phyloP scores from a whole-genome alignment of 108 stramenopile genomes.

The Pseudonitzschia multistriata region DNA sequence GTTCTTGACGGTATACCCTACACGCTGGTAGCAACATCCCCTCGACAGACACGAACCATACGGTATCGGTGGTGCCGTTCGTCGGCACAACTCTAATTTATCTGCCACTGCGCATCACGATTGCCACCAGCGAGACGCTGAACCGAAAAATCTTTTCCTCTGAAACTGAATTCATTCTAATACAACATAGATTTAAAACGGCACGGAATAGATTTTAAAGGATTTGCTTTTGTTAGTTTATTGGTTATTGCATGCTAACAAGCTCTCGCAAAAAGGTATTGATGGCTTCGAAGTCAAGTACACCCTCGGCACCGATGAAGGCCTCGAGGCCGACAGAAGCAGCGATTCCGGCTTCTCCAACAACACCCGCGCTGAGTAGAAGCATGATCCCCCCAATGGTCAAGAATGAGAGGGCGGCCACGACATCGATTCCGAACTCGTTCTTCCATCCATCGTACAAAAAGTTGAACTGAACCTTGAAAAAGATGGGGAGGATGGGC shows the following conservation, averaged over 20 bases:
- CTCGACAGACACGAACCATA: too few relatives aligned
- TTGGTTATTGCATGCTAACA: slow-evolving; percentile 2
- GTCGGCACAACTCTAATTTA: too few relatives aligned
- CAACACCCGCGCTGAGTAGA: slow-evolving; percentile 21
- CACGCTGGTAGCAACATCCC: too few relatives aligned
- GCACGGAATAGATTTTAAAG: too few relatives aligned
- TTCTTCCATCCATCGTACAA: slow-evolving; percentile 73
- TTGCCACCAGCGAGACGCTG: too few relatives aligned
- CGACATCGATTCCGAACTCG: slow-evolving; percentile 33
- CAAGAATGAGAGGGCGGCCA: slow-evolving; percentile 25
- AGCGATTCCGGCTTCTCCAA: slow-evolving; percentile 42
- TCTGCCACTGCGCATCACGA: too few relatives aligned
- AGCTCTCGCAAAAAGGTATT: slow-evolving; percentile 27
- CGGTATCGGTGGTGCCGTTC: too few relatives aligned
- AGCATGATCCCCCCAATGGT: slow-evolving; percentile 44
- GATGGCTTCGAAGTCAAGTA: slow-evolving; percentile 40
- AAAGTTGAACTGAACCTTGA: slow-evolving; percentile 79
- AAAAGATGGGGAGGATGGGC: slow-evolving; percentile 77
- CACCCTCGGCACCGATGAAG: slow-evolving; percentile 40
- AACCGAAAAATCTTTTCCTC: too few relatives aligned
- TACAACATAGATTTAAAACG: too few relatives aligned
- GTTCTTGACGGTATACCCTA: too few relatives aligned
- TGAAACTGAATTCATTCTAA: too few relatives aligned
- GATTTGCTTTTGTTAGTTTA: background rate
- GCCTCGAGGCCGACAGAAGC: slow-evolving; percentile 38